These are phyloP conservation scores for Moesziomyces antarcticus DNA, from an alignment of 1,284 basidiomycete genomes.

Conservation along the genomic window DNA sequence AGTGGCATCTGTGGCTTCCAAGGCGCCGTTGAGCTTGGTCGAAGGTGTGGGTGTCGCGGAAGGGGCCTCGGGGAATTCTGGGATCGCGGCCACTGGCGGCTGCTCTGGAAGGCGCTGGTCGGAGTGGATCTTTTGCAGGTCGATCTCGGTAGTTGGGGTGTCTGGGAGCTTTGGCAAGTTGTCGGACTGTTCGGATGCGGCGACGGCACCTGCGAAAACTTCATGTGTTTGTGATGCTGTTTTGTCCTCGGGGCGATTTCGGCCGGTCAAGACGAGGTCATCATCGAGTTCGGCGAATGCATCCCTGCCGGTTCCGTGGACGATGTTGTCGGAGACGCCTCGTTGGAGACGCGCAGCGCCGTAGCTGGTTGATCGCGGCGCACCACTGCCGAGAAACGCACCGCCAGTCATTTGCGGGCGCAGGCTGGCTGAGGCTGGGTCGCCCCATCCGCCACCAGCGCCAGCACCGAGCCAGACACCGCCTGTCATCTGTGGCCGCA, in stretches of 20 bases:
- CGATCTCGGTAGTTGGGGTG: constrained; percentile 43
- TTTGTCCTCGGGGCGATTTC: constrained; percentile 29
- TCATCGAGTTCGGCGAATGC: constrained; percentile 61
- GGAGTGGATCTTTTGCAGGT: constrained; percentile 32
- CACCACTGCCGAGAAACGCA: constrained; percentile 37
- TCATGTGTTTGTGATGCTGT: constrained; percentile 2
- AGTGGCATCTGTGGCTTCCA: constrained; percentile 19
- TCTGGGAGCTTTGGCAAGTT: constrained; percentile 40
- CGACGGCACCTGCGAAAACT: constrained; percentile 2
- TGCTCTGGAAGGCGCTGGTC: constrained; percentile 12
- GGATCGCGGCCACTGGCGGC: constrained; percentile 20
- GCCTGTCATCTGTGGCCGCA: constrained; percentile 61
- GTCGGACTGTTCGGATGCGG: constrained; percentile 6
- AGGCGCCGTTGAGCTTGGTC: constrained; percentile 18
- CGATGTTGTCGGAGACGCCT: constrained; percentile 39
- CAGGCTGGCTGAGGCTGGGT: constrained; percentile 30
- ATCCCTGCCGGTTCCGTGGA: constrained; percentile 41
- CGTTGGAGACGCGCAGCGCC: constrained; percentile 26
- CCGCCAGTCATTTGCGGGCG: constrained; percentile 61
- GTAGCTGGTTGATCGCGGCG: constrained; percentile 28
- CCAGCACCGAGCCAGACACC: constrained; percentile 57
- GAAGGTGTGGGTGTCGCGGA: constrained; percentile 30
- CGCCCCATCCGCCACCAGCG: constrained; percentile 46
- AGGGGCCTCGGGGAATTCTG: constrained; percentile 49
- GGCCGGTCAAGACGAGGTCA: constrained; percentile 41